phyloP scores from a whole-genome alignment of 2,329 filamentous ascomycete genomes.

The Curvularia sp. region DNA sequence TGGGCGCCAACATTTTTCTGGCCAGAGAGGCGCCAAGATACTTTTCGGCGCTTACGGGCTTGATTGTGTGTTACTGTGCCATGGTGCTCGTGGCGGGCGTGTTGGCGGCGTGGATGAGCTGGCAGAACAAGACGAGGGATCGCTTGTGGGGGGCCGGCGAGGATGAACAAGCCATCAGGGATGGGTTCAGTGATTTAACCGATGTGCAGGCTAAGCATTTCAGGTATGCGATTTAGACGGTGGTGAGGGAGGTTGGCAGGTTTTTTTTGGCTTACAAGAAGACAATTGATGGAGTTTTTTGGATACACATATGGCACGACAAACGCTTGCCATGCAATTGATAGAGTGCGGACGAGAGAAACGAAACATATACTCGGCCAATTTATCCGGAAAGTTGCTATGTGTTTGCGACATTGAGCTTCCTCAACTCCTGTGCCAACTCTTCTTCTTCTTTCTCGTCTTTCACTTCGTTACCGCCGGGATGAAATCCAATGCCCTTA shows the following conservation, averaged over 20 bases:
- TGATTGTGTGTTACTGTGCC: constrained; percentile 55
- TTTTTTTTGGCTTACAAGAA: background rate
- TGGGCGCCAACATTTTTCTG: constrained; percentile 58
- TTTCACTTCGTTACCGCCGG: background rate
- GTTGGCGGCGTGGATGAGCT: constrained; percentile 42
- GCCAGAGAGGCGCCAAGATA: constrained; percentile 55
- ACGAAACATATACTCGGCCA: background rate
- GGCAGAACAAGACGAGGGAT: constrained; percentile 45
- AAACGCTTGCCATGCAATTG: background rate
- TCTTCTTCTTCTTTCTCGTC: background rate
- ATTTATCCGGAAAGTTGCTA: background rate
- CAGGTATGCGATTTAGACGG: constrained; percentile 41
- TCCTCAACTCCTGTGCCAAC: background rate
- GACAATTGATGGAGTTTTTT: background rate
- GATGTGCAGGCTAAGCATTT: constrained; percentile 46
- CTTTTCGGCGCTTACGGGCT: constrained; percentile 54
- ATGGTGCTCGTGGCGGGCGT: constrained; percentile 48
- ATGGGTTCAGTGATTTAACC: constrained; percentile 49
- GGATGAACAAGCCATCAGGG: constrained; percentile 40
- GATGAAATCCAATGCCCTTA: constrained; percentile 45
- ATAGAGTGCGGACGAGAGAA: background rate
- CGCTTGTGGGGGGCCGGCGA: constrained; percentile 37
- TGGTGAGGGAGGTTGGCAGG: background rate
- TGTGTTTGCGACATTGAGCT: background rate
- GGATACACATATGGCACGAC: background rate